Percentiles rank a stretch among this genome's conserved stretches.
phyloP scores from a whole-genome alignment of 2,329 filamentous ascomycete species.

The Penicillium freii region DNA sequence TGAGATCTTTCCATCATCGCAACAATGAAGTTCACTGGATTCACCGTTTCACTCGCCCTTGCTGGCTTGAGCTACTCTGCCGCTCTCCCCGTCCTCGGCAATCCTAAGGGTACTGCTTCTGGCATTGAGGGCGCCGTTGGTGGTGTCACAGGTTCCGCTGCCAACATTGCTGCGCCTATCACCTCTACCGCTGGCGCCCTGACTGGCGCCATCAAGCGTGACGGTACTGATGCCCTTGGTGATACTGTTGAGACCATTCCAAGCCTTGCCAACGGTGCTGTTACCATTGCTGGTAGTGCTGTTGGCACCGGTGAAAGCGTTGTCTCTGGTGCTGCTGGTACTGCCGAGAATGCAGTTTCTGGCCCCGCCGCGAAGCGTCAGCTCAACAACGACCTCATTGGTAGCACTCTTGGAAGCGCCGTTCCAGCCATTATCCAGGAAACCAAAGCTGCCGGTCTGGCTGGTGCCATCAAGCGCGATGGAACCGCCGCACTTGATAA shows the following conservation, averaged over 20 bases:
- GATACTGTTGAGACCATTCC: conserved; percentile 3
- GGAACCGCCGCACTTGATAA: background rate
- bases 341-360: conserved; percentile 14
- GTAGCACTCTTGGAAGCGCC: background rate
- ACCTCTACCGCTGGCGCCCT: background rate
- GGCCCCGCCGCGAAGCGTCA: background rate
- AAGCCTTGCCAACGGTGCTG: conserved; percentile 15
- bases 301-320: conserved; percentile 19
- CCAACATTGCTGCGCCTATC: background rate
- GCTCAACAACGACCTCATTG: background rate
- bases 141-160: background rate
- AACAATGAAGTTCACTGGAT: conserved; percentile 40
- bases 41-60: conserved; percentile 33
- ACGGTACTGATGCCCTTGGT: background rate
- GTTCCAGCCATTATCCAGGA: background rate
- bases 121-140: conserved; percentile 6
- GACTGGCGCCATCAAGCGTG: conserved; percentile 8
- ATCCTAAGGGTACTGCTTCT: conserved; percentile 2
- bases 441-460: background rate
- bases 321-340: conserved; percentile 12
- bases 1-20: conserved; percentile 2
- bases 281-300: conserved; percentile 14
- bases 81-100: conserved; percentile 26
- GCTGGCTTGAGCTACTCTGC: conserved; percentile 31
- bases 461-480: conserved; percentile 10